Base-by-base conservation (phyloP, 148 eudicot genomes). In the Polygonum maritimum region DNA sequence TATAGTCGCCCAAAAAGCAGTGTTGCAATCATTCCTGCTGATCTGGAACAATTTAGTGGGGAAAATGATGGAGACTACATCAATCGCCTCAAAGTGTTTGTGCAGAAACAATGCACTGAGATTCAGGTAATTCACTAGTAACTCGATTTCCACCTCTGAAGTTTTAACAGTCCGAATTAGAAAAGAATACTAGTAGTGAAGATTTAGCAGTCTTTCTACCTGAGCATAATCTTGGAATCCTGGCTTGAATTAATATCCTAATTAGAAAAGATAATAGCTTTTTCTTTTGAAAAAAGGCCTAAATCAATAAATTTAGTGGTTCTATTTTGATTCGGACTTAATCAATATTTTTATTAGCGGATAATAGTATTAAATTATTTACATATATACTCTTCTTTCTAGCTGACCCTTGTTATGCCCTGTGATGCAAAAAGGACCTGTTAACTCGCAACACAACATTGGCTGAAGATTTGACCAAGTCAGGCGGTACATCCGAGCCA, bases 11-110 rank as follows among this genome's bases (percentile, higher is more conserved):
- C 97, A 57, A 92, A 87, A 88, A 86, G 87, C 78, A 86, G 85
- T 80, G 98, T 90, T 76, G 85, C 98, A 1, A 89, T 87, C 47
- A 91, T 95, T 77, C 98, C 98, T 48, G 92, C 97, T 47, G 94
- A 92, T 60, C 73, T 95, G 63, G 97, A 95, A 77, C 88, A 84
- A 77, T 84, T 76, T 76, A 83, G 84, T 77, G 92, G 86, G 73
- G 98, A 95, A 80, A 88, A 73, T 78, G 97, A 92, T 69, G 79
- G 78, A 55, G 96, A 92, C 76, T 92, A 95, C 75, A 85, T 88
- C 82, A 81, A 80, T 52, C 90, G 98, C 79, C 84, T 95, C 54
- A 89, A 88, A 76, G 74, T 81, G 22, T 90, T 95, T 79, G 85
- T 90, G 78, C 89, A 90, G 83, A 90, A 90, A 80, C 98, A 94